phyloP scores from a whole-genome alignment of 2,329 filamentous ascomycete genomes.

The Diplocarpon mali region DNA sequence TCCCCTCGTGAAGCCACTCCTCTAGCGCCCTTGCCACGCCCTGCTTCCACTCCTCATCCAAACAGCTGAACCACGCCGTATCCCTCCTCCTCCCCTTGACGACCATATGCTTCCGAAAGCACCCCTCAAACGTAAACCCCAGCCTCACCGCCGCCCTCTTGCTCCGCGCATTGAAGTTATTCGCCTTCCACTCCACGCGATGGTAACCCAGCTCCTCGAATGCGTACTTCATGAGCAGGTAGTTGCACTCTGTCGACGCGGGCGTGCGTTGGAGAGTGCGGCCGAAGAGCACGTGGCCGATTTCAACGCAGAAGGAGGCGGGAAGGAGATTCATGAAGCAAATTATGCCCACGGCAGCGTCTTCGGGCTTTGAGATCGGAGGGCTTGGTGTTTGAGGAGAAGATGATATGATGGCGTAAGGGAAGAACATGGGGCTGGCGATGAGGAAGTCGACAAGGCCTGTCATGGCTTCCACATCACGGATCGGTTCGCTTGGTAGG shows the following conservation, averaged over 20 bases:
- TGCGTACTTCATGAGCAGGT: constrained; percentile 40
- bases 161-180: constrained; percentile 43
- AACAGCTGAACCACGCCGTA: constrained; percentile 48
- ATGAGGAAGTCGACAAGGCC: constrained; percentile 19
- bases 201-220: constrained; percentile 44
- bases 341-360: constrained; percentile 31
- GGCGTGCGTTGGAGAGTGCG: constrained; percentile 40
- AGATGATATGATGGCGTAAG: constrained; percentile 32
- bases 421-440: constrained; percentile 29
- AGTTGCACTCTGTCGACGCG: constrained; percentile 46
- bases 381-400: neutral
- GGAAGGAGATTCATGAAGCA: constrained; percentile 36
- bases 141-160: constrained; percentile 42
- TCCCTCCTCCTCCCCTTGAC: constrained; percentile 45
- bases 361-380: neutral
- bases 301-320: constrained; percentile 40
- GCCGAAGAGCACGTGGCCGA: constrained; percentile 45
- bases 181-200: constrained; percentile 55
- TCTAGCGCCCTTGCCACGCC: constrained; percentile 39
- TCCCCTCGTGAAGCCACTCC: constrained; percentile 28
- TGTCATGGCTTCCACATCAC: constrained; percentile 24
- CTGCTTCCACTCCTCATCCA: constrained; percentile 56
- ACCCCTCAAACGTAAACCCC: constrained; percentile 48
- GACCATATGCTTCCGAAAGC: constrained; percentile 51
- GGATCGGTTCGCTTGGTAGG: constrained; percentile 30